phyloP scores from a whole-genome alignment of 352 stramenopile genomes.

The Pythium coloratum region DNA sequence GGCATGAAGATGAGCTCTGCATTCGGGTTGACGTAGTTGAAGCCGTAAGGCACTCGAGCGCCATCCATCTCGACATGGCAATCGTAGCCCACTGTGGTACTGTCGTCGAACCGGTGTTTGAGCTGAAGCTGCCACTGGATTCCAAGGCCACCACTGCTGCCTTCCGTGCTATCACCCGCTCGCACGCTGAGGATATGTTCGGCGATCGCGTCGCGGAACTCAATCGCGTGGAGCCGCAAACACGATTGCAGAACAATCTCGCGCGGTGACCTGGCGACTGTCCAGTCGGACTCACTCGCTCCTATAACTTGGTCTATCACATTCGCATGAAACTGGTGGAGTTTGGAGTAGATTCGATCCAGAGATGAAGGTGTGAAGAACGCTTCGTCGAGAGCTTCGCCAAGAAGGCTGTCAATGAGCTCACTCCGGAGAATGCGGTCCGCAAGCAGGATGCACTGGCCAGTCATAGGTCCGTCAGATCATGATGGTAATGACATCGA shows the following conservation, averaged over 20 bases:
- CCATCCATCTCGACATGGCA: slow-evolving; percentile 59
- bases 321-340: slow-evolving; percentile 14
- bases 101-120: slow-evolving; percentile 65
- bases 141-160: background rate
- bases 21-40: slow-evolving; percentile 49
- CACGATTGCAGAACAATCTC: slow-evolving; percentile 32
- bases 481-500: background rate
- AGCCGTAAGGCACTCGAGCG: slow-evolving; percentile 58
- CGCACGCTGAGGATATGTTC: slow-evolving; percentile 28
- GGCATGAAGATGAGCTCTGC: slow-evolving; percentile 41
- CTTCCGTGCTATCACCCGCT: background rate
- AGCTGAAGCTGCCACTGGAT: slow-evolving; percentile 57
- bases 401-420: slow-evolving; percentile 36
- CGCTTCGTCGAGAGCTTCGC: background rate
- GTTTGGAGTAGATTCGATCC: slow-evolving; percentile 4
- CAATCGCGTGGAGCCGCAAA: slow-evolving; percentile 53
- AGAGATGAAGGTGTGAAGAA: background rate
- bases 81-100: slow-evolving; percentile 57
- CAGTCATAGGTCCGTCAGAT: background rate
- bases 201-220: slow-evolving; percentile 49
- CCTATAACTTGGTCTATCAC: slow-evolving; percentile 5
- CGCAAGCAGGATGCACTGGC: slow-evolving; percentile 40
- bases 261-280: slow-evolving; percentile 10
- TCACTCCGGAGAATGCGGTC: slow-evolving; percentile 46
- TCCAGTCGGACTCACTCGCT: background rate